These are phyloP conservation scores for Sporothrix humicola DNA, from an alignment of 2,329 filamentous ascomycete genomes.

Conservation along the genomic window DNA sequence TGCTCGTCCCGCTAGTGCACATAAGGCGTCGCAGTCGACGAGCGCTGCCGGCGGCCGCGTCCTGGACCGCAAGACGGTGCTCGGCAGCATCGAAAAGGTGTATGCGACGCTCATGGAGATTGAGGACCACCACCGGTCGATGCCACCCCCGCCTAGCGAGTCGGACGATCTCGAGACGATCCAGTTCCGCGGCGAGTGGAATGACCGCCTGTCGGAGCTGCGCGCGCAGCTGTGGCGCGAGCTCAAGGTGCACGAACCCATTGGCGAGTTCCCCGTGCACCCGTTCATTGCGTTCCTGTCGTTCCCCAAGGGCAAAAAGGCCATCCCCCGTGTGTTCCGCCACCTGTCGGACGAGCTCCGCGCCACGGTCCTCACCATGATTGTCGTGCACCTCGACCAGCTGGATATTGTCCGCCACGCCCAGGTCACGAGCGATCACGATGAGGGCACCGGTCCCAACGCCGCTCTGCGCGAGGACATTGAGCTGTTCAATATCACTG, in stretches of 20 bases:
- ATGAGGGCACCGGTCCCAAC: conserved; percentile 60
- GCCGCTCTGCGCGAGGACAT: conserved; percentile 85
- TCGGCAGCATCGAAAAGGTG: conserved; percentile 86
- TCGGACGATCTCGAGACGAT: conserved; percentile 70
- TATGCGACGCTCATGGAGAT: conserved; percentile 90
- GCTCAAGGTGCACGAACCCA: conserved; percentile 91
- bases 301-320: conserved; percentile 94
- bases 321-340: conserved; percentile 91
- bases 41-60: conserved; percentile 46
- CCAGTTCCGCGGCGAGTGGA: conserved; percentile 79
- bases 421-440: conserved; percentile 67
- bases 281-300: conserved; percentile 97
- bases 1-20: conserved; percentile 4
- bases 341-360: conserved; percentile 92
- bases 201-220: conserved; percentile 70
- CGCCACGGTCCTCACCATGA: conserved; percentile 93
- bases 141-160: conserved; percentile 68
- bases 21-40: conserved; percentile 43
- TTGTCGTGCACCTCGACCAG: conserved; percentile 89
- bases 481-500: conserved; percentile 83
- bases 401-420: conserved; percentile 87
- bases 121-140: conserved; percentile 86
- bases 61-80: conserved; percentile 79
- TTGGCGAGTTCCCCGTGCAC: conserved; percentile 76
- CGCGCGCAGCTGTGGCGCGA: conserved; percentile 83